Percentiles rank a stretch among this genome's conserved stretches.
These are phyloP conservation scores for Hymenoscyphus albidus DNA, from an alignment of 2,329 filamentous ascomycete genomes.

Conservation along the genomic window DNA sequence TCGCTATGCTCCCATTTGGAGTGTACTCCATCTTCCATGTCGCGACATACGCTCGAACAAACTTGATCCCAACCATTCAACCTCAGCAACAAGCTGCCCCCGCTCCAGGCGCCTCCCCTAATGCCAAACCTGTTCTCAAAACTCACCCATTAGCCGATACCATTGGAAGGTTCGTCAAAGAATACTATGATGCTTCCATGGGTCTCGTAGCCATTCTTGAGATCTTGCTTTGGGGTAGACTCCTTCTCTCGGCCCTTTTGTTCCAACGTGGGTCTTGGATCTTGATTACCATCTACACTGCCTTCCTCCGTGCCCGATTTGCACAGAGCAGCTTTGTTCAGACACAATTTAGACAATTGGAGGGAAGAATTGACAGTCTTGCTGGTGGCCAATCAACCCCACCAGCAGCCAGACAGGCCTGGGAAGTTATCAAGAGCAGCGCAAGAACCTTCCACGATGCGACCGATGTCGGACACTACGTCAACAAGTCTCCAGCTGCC, in stretches of 20 bases:
- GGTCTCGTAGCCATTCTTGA: constrained; percentile 85
- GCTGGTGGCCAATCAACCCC: constrained; percentile 84
- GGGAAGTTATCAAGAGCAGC: constrained; percentile 73
- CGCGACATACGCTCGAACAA: constrained; percentile 90
- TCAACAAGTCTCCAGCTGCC: constrained; percentile 52
- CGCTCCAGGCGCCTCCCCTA: constrained; percentile 51
- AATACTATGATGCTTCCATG: constrained; percentile 97
- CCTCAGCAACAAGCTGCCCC: constrained; percentile 56
- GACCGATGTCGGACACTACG: constrained; percentile 75
- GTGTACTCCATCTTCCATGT: constrained; percentile 99
- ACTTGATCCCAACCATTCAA: constrained; percentile 82
- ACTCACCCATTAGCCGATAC: constrained; percentile 64
- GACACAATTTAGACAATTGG: constrained; percentile 68
- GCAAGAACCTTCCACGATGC: constrained; percentile 71
- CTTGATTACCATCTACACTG: constrained; percentile 77
- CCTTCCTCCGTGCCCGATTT: constrained; percentile 87
- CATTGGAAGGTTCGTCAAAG: constrained; percentile 92
- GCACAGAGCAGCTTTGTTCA: constrained; percentile 93
- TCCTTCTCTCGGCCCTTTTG: constrained; percentile 74
- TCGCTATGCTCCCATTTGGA: constrained; percentile 88
- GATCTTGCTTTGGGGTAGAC: constrained; percentile 79
- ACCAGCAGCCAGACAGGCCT: constrained; percentile 71
- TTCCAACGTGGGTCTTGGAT: constrained; percentile 93
- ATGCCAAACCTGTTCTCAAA: constrained; percentile 51
- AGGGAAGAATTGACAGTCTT: constrained; percentile 73